Base-by-base conservation (phyloP, 352 stramenopile genomes). In the Phytopythium mirpurense region DNA sequence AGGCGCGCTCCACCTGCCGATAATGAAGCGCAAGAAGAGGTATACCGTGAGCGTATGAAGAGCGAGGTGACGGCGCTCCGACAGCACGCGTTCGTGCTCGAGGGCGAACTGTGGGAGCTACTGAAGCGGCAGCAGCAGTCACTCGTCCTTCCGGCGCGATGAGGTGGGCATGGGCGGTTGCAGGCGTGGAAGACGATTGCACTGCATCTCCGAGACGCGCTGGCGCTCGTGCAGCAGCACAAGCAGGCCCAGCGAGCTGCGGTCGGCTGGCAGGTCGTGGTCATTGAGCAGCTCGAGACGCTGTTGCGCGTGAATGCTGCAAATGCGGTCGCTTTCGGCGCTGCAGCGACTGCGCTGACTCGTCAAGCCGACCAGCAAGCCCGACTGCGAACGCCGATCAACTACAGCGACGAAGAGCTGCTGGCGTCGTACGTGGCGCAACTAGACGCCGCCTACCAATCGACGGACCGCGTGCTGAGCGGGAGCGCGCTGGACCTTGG, bases 1-100 rank as follows among this genome's bases (percentile, higher is more conserved):
- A n/a, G n/a, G n/a, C n/a, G n/a, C 12, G 19, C 12, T 21, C 8
- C 32, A 19, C 11, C 14, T 23, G 21, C 31, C 32, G 47, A 23
- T 9, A 19, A 42, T 34, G 47, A 40, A 41, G 31, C 19, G 19
- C 19, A 53, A 53, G 47, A 53, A 53, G 47, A 53, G 44, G 47
- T 32, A 19, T 41, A 53, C 47, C 47, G 47, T 32, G 47, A 53
- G 47, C 47, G 32, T 4, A 27, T 43, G 47, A 53, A 53, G 34
- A 36, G 21, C 47, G 47, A 53, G 31, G 21, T 43, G 47, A 10
- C 5, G 11, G 47, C 18, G 47, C 32, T 53, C 11, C 47, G 31
- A 19, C 47, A 36, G 21, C 29, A 19, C 29, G 47, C 35, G 47
- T 53, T 53, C 47, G 47, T 5, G 47, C 47, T 53, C 14, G 47